Percentiles rank a stretch among this genome's conserved stretches.
These are phyloP conservation scores for Prosopis cineraria DNA, from an alignment of 306 rosid genomes.

Conservation along the genomic window DNA sequence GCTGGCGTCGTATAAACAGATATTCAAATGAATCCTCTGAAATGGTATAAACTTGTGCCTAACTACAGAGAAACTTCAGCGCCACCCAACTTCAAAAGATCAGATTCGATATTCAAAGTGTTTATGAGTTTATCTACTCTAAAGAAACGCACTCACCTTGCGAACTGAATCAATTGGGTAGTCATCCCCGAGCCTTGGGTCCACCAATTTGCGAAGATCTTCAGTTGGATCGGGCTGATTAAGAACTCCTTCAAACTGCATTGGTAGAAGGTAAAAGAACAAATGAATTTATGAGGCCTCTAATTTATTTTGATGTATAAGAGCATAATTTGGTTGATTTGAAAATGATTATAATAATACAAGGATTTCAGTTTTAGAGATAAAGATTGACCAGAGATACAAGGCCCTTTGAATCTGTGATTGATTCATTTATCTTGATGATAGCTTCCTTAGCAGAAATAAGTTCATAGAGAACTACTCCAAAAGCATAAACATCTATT, in stretches of 20 bases:
- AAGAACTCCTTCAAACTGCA: conserved; percentile 80
- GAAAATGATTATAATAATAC: not conserved
- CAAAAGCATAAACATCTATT: conserved; percentile 86
- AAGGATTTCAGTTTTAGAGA: not conserved
- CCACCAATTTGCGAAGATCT: conserved; percentile 65
- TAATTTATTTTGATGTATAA: not conserved
- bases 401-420: conserved; percentile 61
- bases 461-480: conserved; percentile 88
- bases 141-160: conserved; percentile 55
- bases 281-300: not conserved
- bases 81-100: too few species aligned
- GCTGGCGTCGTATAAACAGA: not conserved
- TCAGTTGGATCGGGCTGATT: conserved; percentile 54
- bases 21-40: not conserved
- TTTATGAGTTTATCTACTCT: not conserved
- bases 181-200: conserved; percentile 74
- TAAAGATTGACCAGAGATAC: conserved; percentile 61
- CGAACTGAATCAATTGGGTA: conserved; percentile 66
- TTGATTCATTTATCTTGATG: conserved; percentile 39
- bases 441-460: conserved; percentile 90
- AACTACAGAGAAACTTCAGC: not conserved
- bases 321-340: conserved; percentile 7
- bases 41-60: not conserved
- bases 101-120: not conserved
- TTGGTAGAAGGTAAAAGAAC: conserved; percentile 20